A percentile compares a stretch with the other conserved stretches of the same genome.
Conservation (phyloP, 1,139 yeast genomes). For the Suhomyces bolitotheri region DNA sequence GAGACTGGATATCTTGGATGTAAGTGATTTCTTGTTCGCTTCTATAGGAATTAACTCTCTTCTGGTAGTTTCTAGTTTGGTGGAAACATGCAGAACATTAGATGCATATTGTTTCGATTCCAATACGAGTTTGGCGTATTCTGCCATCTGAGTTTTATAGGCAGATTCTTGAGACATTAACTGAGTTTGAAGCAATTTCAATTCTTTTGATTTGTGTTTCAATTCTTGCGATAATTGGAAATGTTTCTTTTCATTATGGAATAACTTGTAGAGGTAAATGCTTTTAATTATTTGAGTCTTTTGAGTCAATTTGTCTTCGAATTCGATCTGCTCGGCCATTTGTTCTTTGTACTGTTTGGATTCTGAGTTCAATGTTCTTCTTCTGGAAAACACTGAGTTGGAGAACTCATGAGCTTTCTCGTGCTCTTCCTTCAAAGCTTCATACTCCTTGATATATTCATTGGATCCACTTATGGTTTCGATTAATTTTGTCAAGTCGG, state of each 20-base stretch:
- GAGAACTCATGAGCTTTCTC: slow-evolving; percentile 69
- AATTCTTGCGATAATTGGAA: slow-evolving; percentile 27
- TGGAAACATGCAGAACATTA: slow-evolving; percentile 37
- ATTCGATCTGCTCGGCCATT: slow-evolving; percentile 68
- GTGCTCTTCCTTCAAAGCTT: slow-evolving; percentile 60
- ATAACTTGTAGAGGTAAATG: slow-evolving; percentile 64
- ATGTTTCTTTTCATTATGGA: slow-evolving; percentile 59
- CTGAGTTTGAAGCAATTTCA: slow-evolving; percentile 30
- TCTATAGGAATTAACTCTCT: slow-evolving; percentile 57
- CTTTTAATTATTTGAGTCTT: slow-evolving; percentile 47
- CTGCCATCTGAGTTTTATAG: slow-evolving; percentile 36
- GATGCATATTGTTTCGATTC: slow-evolving; percentile 43
- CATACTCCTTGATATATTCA: slow-evolving; percentile 69
- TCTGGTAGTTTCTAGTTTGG: slow-evolving; percentile 45
- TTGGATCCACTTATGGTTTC: slow-evolving; percentile 85
- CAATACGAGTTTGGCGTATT: slow-evolving; percentile 50
- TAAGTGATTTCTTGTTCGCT: slow-evolving; percentile 52
- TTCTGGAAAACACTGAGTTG: slow-evolving; percentile 65
- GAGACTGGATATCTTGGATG: slow-evolving; percentile 48
- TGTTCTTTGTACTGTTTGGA: slow-evolving; percentile 80
- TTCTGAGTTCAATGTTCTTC: slow-evolving; percentile 73
- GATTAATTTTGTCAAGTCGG: slow-evolving; percentile 68
- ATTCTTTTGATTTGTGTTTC: slow-evolving; percentile 27
- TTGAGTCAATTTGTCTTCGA: slow-evolving; percentile 56
- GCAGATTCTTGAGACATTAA: slow-evolving; percentile 26